Conservation (phyloP, 2,329 filamentous ascomycete genomes). For the Venturia effusa region DNA sequence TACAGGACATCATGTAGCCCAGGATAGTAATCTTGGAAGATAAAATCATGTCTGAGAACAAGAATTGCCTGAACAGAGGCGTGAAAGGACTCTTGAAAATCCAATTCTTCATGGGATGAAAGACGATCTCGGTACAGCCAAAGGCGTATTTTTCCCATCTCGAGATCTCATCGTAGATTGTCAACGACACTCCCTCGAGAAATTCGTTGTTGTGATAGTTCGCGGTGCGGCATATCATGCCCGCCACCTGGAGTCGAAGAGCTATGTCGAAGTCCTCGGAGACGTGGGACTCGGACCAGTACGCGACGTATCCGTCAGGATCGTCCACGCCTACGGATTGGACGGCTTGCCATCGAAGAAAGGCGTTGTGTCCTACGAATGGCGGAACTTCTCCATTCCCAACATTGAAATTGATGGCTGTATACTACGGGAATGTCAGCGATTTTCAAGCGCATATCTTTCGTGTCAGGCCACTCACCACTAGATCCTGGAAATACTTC, state of each 20-base stretch:
- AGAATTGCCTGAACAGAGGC: slow-evolving; percentile 12
- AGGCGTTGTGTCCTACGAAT: slow-evolving; percentile 12
- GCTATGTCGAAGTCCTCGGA: slow-evolving; percentile 15
- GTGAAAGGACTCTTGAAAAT: slow-evolving; percentile 11
- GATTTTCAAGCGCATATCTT: background rate
- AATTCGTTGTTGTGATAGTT: slow-evolving; percentile 13
- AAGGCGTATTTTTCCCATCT: slow-evolving; percentile 15
- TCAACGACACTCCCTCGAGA: slow-evolving; percentile 15
- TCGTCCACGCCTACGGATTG: background rate
- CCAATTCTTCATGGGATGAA: slow-evolving; percentile 13
- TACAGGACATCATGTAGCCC: slow-evolving; percentile 11
- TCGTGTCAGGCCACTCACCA: background rate
- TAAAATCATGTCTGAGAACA: slow-evolving; percentile 12
- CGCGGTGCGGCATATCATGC: slow-evolving; percentile 13
- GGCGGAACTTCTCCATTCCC: slow-evolving; percentile 15
- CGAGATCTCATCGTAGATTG: slow-evolving; percentile 14
- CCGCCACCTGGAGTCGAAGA: slow-evolving; percentile 14
- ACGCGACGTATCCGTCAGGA: slow-evolving; percentile 8
- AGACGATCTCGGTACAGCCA: slow-evolving; percentile 15
- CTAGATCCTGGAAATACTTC: slow-evolving; percentile 15
- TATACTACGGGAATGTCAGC: slow-evolving; percentile 5
- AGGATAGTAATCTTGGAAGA: slow-evolving; percentile 15
- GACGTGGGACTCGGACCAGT: slow-evolving; percentile 15
- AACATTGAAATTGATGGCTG: slow-evolving; percentile 14
- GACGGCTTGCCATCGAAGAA: slow-evolving; percentile 9